Conservation (phyloP, 495 filamentous ascomycete genomes). For the Corynascus novoguineensis region DNA sequence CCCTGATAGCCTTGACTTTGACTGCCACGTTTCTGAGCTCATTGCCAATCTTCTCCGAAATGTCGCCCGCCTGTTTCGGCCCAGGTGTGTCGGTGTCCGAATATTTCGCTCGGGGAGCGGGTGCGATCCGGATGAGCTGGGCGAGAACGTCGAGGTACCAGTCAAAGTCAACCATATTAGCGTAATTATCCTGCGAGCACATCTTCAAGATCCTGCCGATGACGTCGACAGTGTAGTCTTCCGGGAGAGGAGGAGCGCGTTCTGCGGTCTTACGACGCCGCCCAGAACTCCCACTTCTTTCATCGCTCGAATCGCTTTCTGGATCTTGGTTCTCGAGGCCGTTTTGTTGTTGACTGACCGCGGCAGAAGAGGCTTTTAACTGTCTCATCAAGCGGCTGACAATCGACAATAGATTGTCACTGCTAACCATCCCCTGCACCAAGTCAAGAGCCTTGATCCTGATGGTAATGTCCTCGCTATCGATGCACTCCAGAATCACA, state of each 20-base stretch:
- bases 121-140: constrained; percentile 68
- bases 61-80: constrained; percentile 38
- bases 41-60: constrained; percentile 67
- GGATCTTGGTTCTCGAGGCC: constrained; percentile 33
- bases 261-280: constrained; percentile 32
- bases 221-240: constrained; percentile 75
- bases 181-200: constrained; percentile 87
- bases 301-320: constrained; percentile 54
- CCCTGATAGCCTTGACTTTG: constrained; percentile 76
- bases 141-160: constrained; percentile 90
- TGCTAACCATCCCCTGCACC: constrained; percentile 83
- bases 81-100: constrained; percentile 39
- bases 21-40: constrained; percentile 87
- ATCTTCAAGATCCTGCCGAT: constrained; percentile 77
- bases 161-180: constrained; percentile 80
- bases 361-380: constrained; percentile 52
- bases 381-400: constrained; percentile 83
- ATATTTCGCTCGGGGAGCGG: constrained; percentile 41
- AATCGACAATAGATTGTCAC: constrained; percentile 73
- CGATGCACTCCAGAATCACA: constrained; percentile 91
- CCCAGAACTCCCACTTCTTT: constrained; percentile 45
- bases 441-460: constrained; percentile 87
- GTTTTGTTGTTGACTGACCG: constrained; percentile 29
- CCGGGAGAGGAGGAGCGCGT: constrained; percentile 54
- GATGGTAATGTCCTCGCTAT: constrained; percentile 94